Conservation (phyloP, 2,329 filamentous ascomycete species). For the Ophiostoma triangulosporum region DNA sequence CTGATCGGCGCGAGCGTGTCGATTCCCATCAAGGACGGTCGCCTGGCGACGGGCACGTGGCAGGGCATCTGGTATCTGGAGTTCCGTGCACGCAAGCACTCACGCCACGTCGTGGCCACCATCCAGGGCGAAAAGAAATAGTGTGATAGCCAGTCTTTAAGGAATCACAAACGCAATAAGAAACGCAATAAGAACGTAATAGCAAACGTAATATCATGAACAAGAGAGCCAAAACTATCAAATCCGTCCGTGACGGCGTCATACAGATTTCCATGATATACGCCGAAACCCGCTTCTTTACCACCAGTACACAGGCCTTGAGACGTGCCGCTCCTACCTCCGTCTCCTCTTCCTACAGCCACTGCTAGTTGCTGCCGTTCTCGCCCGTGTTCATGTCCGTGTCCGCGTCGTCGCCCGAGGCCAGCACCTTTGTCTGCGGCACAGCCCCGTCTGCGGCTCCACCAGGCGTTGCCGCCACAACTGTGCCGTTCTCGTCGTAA, state of each 20-base stretch:
- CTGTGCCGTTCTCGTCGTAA: constrained; percentile 80
- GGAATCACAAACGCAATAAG: not conserved
- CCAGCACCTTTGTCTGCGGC: constrained; percentile 52
- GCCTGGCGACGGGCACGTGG: constrained; percentile 59
- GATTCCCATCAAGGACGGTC: constrained; percentile 80
- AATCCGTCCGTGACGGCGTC: not conserved
- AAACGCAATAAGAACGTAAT: not conserved
- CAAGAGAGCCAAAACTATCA: no score
- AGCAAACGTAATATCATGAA: not conserved
- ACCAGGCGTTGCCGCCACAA: constrained; percentile 74
- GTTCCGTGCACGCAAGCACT: constrained; percentile 65
- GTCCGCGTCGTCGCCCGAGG: constrained; percentile 44
- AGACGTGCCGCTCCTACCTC: not conserved
- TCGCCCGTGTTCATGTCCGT: constrained; percentile 36
- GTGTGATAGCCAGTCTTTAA: not conserved
- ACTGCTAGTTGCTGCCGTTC: not conserved
- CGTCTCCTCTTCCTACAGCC: not conserved
- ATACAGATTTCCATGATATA: not conserved
- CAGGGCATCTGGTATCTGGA: constrained; percentile 92
- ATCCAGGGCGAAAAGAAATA: constrained; percentile 68
- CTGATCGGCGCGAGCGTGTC: constrained; percentile 80
- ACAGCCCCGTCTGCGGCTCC: constrained; percentile 37
- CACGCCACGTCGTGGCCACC: constrained; percentile 74
- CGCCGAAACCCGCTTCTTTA: not conserved
- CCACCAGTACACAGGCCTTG: no score